phyloP scores from a whole-genome alignment of 2,329 filamentous ascomycete genomes.

The Aureobasidium sp. region DNA sequence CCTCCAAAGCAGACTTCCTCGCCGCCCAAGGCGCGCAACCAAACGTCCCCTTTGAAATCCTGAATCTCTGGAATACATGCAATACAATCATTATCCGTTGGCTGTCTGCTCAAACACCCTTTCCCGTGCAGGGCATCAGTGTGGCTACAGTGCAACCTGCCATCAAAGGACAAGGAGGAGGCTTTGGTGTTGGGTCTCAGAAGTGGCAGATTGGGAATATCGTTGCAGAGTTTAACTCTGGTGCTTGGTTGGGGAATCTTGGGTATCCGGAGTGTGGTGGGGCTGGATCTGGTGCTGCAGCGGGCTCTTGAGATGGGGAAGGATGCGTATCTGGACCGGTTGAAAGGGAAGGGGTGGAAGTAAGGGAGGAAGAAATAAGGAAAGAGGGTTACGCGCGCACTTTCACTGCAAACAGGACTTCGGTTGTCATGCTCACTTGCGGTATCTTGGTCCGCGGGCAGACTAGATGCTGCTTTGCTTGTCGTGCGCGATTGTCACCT shows the following conservation, averaged over 20 bases:
- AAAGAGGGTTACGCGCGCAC: too few species aligned
- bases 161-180: not conserved
- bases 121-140: conserved; percentile 21
- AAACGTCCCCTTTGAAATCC: conserved; percentile 25
- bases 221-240: conserved; percentile 31
- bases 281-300: not conserved
- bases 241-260: conserved; percentile 24
- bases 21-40: conserved; percentile 27
- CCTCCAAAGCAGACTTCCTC: conserved; percentile 23
- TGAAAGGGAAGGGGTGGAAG: too few species aligned
- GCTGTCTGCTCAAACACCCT: conserved; percentile 23
- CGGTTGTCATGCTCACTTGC: too few species aligned
- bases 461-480: too few species aligned
- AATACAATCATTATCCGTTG: conserved; percentile 27
- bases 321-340: not conserved
- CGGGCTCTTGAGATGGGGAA: not conserved
- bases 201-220: conserved; percentile 28
- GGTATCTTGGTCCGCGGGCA: too few species aligned
- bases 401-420: too few species aligned
- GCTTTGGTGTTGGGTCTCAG: not conserved
- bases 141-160: not conserved
- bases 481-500: too few species aligned
- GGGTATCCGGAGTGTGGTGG: conserved; percentile 7
- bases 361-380: too few species aligned
- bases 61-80: conserved; percentile 26